phyloP scores from a whole-genome alignment of 345 rosid genomes.

The Limnanthes douglasii region DNA sequence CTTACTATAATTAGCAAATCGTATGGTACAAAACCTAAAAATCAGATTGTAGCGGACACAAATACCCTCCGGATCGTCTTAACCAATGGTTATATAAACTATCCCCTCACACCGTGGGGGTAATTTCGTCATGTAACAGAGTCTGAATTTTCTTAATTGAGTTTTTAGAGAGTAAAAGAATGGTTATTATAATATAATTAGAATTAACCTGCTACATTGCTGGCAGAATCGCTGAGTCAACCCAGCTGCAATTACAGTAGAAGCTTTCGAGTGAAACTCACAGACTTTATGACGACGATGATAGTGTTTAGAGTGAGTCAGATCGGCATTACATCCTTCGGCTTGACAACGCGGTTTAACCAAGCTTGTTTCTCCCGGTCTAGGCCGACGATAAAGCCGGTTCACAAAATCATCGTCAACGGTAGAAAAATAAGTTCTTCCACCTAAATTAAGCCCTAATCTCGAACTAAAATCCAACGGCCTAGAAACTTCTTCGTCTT shows the following conservation, averaged over 20 bases:
- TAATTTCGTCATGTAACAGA: conserved; percentile 1
- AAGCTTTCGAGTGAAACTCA: conserved; percentile 91
- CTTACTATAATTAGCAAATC: too few species aligned
- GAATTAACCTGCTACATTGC: conserved; percentile 92
- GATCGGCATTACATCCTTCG: conserved; percentile 94
- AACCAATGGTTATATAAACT: conserved; percentile 13
- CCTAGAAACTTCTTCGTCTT: conserved; percentile 44
- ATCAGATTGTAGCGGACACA: conserved; percentile 14
- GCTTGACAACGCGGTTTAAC: conserved; percentile 85
- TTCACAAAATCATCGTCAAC: conserved; percentile 84
- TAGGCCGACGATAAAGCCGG: conserved; percentile 69
- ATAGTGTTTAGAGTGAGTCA: conserved; percentile 86
- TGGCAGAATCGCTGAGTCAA: conserved; percentile 97
- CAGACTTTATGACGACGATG: conserved; percentile 97
- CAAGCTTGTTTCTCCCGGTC: conserved; percentile 43
- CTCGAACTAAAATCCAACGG: conserved; percentile 38
- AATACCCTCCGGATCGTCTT: conserved; percentile 30
- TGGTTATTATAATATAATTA: too few species aligned
- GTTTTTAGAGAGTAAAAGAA: too few species aligned
- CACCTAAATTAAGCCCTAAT: conserved; percentile 83
- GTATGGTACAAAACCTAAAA: too few species aligned
- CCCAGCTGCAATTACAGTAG: conserved; percentile 78
- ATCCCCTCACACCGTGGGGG: too few species aligned
- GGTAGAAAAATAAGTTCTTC: conserved; percentile 82
- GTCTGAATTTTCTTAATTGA: too few species aligned